A percentile compares a stretch with the other conserved stretches of the same genome.
Evolutionary conservation across 192 early-diverging fungal genomes (phyloP).

Genomic region (Backusella tarrabulga): DNA sequence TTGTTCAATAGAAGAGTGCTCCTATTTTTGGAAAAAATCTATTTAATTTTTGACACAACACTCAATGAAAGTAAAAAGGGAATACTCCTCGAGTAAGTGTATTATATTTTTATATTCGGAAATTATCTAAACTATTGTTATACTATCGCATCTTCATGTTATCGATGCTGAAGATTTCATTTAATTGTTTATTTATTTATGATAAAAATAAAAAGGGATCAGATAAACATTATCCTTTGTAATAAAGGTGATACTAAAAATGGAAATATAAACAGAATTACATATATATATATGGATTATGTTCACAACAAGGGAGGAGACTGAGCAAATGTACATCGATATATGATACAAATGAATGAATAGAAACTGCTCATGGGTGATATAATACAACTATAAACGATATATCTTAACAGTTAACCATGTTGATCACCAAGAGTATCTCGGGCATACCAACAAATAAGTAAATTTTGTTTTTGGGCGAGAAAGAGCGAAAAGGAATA

Average conservation of each 20-base stretch:
- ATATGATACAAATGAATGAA: not conserved
- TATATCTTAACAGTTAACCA: not conserved
- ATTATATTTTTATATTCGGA: not conserved
- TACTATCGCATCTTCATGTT: not conserved
- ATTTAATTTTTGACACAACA: conserved; percentile 5
- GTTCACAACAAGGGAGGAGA: not conserved
- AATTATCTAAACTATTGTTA: not conserved
- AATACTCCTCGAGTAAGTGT: not conserved
- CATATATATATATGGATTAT: not conserved
- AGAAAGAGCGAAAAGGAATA: not conserved
- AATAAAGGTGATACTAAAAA: not conserved
- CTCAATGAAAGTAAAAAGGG: not conserved
- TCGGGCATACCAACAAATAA: conserved; percentile 4
- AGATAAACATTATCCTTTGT: not conserved
- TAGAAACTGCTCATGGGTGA: not conserved
- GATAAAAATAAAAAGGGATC: not conserved
- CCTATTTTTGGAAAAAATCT: conserved; percentile 1
- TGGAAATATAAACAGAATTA: not conserved
- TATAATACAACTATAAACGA: not conserved
- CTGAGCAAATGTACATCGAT: not conserved
- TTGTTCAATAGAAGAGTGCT: not conserved
- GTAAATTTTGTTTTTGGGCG: not conserved
- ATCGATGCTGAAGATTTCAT: not conserved
- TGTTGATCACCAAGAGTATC: not conserved
- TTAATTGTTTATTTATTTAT: not conserved